A percentile compares a stretch with the other conserved stretches of the same genome.
phyloP scores from a whole-genome alignment of 2,329 filamentous ascomycete species.

The Fusarium luffae region DNA sequence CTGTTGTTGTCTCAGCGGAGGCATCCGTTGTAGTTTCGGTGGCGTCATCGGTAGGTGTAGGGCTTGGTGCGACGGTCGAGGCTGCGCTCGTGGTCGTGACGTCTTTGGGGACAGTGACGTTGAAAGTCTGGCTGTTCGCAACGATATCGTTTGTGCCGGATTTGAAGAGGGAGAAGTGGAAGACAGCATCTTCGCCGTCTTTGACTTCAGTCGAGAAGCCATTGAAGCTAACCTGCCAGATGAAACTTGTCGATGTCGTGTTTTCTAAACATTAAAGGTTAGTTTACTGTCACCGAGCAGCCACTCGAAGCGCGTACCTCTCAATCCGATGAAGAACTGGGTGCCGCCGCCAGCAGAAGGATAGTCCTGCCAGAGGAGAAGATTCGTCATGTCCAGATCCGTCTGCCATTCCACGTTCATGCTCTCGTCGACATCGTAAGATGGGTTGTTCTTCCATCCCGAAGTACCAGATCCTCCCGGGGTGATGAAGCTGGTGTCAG shows the following conservation, averaged over 20 bases:
- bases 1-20: conserved; percentile 1
- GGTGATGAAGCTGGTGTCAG: conserved; percentile 24
- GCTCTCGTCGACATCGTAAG: conserved; percentile 36
- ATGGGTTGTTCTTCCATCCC: conserved; percentile 41
- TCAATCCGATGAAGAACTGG: conserved; percentile 9
- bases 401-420: conserved; percentile 43
- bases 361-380: conserved; percentile 42
- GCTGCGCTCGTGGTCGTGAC: conserved; percentile 8
- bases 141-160: conserved; percentile 20
- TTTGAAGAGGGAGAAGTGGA: conserved; percentile 34
- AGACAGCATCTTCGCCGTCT: conserved; percentile 26
- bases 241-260: conserved; percentile 33
- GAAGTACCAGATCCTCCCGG: conserved; percentile 32
- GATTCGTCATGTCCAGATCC: conserved; percentile 29
- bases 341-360: conserved; percentile 18
- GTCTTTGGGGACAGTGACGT: conserved; percentile 29
- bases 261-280: conserved; percentile 27
- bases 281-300: neutral
- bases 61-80: conserved; percentile 1
- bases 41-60: neutral
- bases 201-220: conserved; percentile 17
- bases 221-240: conserved; percentile 36
- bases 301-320: neutral
- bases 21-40: conserved; percentile 7
- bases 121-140: conserved; percentile 36